Evolutionary conservation across 306 rosid genomes (phyloP).

Genomic region (Lablab purpureus): DNA sequence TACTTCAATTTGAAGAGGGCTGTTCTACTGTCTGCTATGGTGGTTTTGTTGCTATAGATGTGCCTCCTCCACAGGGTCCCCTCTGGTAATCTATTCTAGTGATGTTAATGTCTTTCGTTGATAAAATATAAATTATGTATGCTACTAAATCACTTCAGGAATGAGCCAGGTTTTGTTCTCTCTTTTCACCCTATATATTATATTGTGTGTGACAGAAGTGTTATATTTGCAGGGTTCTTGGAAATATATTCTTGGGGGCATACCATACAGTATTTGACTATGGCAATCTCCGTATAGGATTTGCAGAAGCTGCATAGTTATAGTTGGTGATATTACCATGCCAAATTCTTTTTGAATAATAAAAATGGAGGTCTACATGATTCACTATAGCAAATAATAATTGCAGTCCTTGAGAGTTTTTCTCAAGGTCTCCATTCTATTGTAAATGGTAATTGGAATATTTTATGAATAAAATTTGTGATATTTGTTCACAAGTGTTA

Average conservation of each 20-base stretch:
- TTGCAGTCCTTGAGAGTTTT: neutral
- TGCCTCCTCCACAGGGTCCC: conserved; percentile 82
- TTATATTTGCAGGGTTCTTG: conserved; percentile 73
- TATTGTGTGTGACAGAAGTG: conserved; percentile 27
- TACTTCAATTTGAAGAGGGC: conserved; percentile 62
- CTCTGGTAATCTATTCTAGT: conserved; percentile 61
- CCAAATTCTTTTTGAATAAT: conserved; percentile 7
- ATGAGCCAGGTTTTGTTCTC: conserved; percentile 16
- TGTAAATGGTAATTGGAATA: conserved; percentile 35
- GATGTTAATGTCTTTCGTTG: neutral
- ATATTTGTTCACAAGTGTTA: neutral
- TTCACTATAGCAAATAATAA: conserved; percentile 6
- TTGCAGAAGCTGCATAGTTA: conserved; percentile 65
- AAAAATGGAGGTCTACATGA: conserved; percentile 17
- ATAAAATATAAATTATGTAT: neutral
- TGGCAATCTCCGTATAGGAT: conserved; percentile 72
- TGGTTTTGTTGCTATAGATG: conserved; percentile 74
- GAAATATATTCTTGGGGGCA: conserved; percentile 69
- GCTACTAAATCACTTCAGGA: neutral
- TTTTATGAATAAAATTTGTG: conserved; percentile 37
- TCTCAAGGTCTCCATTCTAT: conserved; percentile 5
- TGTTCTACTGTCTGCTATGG: conserved; percentile 62
- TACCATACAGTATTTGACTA: conserved; percentile 82
- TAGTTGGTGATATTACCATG: conserved; percentile 11
- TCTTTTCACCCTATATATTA: neutral